Evolutionary conservation across 352 stramenopile genomes (phyloP).

Genomic region (Aphanomyces invadans): DNA sequence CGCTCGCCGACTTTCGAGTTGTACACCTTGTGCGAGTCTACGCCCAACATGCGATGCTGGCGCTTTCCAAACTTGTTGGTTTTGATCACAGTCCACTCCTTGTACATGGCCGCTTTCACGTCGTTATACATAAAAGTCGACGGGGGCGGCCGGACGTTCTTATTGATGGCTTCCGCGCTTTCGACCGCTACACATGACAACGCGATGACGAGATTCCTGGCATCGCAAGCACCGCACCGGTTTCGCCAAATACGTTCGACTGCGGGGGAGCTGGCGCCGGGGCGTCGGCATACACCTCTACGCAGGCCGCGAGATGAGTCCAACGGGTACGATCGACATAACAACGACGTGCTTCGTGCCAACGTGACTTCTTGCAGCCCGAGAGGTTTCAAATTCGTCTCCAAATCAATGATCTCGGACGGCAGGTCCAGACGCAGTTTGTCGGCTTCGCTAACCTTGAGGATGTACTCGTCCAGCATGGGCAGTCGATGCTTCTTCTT

Average conservation of each 20-base stretch:
- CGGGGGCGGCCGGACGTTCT: constrained; percentile 55
- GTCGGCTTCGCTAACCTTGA: constrained; percentile 84
- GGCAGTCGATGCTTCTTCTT: constrained; percentile 83
- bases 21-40: constrained; percentile 86
- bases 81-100: constrained; percentile 87
- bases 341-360: constrained; percentile 67
- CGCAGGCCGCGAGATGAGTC: constrained; percentile 37
- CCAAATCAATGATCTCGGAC: constrained; percentile 82
- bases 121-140: constrained; percentile 90
- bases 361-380: constrained; percentile 84
- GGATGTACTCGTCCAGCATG: constrained; percentile 81
- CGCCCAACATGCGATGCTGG: constrained; percentile 80
- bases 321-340: background rate
- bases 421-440: constrained; percentile 69
- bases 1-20: constrained; percentile 86
- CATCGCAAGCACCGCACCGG: background rate
- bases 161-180: constrained; percentile 56
- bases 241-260: background rate
- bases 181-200: constrained; percentile 43
- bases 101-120: constrained; percentile 84
- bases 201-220: no score
- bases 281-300: constrained; percentile 26
- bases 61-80: constrained; percentile 89
- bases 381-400: constrained; percentile 73
- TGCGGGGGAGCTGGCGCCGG: background rate